phyloP scores from a whole-genome alignment of 108 stramenopile genomes.

The Cyclotella atomus region DNA sequence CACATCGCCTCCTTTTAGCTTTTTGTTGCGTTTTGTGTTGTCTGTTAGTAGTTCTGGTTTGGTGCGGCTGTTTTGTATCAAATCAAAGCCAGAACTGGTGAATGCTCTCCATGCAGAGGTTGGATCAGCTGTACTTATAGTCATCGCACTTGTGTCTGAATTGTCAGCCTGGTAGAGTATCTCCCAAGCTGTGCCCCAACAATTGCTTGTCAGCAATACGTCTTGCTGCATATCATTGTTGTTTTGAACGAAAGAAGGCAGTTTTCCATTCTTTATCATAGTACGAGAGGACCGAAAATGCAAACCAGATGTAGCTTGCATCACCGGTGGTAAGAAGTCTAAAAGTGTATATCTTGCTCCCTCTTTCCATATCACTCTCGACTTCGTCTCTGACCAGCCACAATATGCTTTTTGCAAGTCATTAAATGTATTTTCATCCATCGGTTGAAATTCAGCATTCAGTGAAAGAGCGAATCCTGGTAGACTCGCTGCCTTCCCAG shows the following conservation, averaged over 20 bases:
- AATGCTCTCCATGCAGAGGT: constrained; percentile 37
- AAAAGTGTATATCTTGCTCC: constrained; percentile 7
- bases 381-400: constrained; percentile 42
- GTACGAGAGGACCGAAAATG: constrained; percentile 23
- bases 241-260: constrained; percentile 20
- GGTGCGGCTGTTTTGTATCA: constrained; percentile 25
- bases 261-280: constrained; percentile 3
- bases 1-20: constrained; percentile 35
- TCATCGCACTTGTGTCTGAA: constrained; percentile 27
- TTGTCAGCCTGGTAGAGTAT: constrained; percentile 45
- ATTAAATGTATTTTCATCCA: constrained; percentile 23
- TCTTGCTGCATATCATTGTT: constrained; percentile 20
- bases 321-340: constrained; percentile 47
- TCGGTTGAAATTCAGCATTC: constrained; percentile 19
- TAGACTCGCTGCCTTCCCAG: constrained; percentile 26
- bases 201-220: constrained; percentile 25
- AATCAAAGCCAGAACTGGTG: constrained; percentile 30
- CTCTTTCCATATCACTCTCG: constrained; percentile 18
- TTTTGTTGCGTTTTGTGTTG: constrained; percentile 20
- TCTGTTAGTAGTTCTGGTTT: constrained; percentile 26
- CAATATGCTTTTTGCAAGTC: constrained; percentile 19
- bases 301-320: constrained; percentile 34
- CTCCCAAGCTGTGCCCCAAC: constrained; percentile 49
- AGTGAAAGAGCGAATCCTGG: constrained; percentile 35
- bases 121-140: constrained; percentile 37